These are phyloP conservation scores for Erysimum pusillum DNA, from an alignment of 441 rosid genomes.

Conservation along the genomic window DNA sequence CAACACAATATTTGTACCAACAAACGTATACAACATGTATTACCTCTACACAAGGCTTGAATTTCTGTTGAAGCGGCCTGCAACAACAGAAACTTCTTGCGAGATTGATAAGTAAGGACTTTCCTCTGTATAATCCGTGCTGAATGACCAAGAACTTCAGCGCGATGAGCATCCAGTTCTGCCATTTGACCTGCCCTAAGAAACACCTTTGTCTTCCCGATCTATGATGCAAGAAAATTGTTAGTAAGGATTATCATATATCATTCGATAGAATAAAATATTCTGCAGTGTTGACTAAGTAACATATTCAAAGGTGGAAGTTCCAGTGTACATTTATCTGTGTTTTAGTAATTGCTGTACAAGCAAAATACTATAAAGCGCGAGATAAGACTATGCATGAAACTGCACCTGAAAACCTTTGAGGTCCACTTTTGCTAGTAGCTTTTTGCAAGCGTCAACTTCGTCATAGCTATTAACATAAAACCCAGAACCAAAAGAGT, in stretches of 20 bases:
- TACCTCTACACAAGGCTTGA: slow-evolving; percentile 93
- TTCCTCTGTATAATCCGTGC: slow-evolving; percentile 83
- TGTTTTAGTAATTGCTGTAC: no score
- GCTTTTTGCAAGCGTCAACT: slow-evolving; percentile 75
- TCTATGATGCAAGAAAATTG: no score
- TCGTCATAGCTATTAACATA: slow-evolving; percentile 63
- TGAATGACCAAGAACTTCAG: slow-evolving; percentile 77
- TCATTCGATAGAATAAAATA: no score
- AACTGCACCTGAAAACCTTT: slow-evolving; percentile 96
- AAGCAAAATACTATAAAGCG: no score
- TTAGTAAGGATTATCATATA: no score
- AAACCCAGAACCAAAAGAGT: no score
- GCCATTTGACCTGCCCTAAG: slow-evolving; percentile 99
- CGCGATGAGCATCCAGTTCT: slow-evolving; percentile 85
- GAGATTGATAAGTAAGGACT: slow-evolving; percentile 62
- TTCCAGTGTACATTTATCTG: no score
- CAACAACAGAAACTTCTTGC: slow-evolving; percentile 62
- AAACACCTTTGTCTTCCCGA: slow-evolving; percentile 94
- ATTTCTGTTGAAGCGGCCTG: slow-evolving; percentile 64
- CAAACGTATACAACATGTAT: slow-evolving; percentile 36
- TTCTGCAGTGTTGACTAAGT: no score
- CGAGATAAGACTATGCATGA: no score
- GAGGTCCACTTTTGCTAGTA: slow-evolving; percentile 79
- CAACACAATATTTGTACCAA: no score
- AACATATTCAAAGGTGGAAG: no score